Evolutionary conservation across 2,329 filamentous ascomycete species (phyloP), one percentile per base, ranked within the genome.

Genomic region (Pseudogymnoascus sp.): DNA sequence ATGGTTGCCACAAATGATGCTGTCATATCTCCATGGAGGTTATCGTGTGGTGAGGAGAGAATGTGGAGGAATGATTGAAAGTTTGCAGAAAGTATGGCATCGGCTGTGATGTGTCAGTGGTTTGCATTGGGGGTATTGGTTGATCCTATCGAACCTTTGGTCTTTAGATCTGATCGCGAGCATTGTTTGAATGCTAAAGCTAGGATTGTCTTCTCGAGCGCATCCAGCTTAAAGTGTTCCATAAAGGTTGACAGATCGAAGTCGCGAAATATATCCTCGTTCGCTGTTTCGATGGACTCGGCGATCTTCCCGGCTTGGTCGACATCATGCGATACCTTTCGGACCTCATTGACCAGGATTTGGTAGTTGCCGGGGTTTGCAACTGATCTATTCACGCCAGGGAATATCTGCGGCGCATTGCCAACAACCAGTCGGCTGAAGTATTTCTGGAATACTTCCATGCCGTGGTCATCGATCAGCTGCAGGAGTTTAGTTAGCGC

Each of bases 371-470:
- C 90, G 62, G 89, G 82, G 76, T 89, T 90, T 68, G 91, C 84
- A 68, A 86, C 84, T 63, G 85, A 84, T 76, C 91, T 84, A 71
- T 85, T 90, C 62, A 88, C 81, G 67, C 89, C 87, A 61, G 91
- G 88, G 74, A 97, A 97, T 75, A 99, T 95, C 73, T 95, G 89
- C 67, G 88, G 81, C 71, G 93, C 91, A 86, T 97, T 97, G 78
- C 89, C 88, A 77, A 89, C 89, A 73, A 99, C 86, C 75, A 97
- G 83, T 77, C 93, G 91, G 77, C 91, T 88, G 78, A 99, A 96
- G 77, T 95, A 97, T 81, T 93, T 96, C 66, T 91, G 88, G 76
- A 93, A 97, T 74, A 97, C 92, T 83, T 99, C 96, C 93, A 99
- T 99, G 74, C 93, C 93, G 92, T 96, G 89, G 73, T 93, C 93